Evolutionary conservation across 331 rosid species (phyloP).

Genomic region (Rhamnella rubrinervis): DNA sequence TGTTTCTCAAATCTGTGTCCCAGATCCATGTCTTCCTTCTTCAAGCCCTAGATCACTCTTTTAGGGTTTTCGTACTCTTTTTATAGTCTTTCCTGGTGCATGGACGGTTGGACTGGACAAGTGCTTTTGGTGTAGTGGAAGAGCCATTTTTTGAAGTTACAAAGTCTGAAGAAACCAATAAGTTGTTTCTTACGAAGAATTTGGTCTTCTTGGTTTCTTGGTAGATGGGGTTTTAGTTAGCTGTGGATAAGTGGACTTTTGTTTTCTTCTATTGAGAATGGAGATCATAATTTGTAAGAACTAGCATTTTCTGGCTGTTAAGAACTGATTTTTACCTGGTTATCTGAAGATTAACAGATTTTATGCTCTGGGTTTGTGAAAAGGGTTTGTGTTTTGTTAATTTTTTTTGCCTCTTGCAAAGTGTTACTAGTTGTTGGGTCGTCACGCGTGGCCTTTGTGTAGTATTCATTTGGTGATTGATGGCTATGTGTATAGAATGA

Average conservation of each 20-base stretch:
- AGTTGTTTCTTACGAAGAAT: not conserved
- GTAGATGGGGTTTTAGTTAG: constrained; percentile 16
- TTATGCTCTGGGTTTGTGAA: constrained; percentile 36
- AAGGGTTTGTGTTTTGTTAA: too few relatives aligned
- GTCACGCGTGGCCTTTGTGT: constrained; percentile 29
- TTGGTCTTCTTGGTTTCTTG: constrained; percentile 7
- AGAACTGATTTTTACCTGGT: constrained; percentile 21
- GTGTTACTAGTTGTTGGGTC: constrained; percentile 14
- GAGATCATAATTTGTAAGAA: constrained; percentile 7
- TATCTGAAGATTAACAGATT: constrained; percentile 31
- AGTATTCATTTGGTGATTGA: constrained; percentile 29
- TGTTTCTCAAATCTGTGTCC: constrained; percentile 48
- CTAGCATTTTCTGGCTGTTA: constrained; percentile 27
- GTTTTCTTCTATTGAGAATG: not conserved
- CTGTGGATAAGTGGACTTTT: not conserved
- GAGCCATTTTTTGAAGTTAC: not conserved
- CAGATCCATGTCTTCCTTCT: constrained; percentile 76
- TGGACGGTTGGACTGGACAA: constrained; percentile 12
- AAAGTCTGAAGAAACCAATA: not conserved
- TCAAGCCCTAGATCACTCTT: constrained; percentile 32
- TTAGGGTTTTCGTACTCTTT: constrained; percentile 34
- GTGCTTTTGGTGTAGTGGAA: constrained; percentile 1
- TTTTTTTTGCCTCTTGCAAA: constrained; percentile 15
- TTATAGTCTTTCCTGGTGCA: not conserved
- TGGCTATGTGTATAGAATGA: constrained; percentile 26